Evolutionary conservation across 345 rosid species (phyloP).

Genomic region (Lenwebbia sp.): DNA sequence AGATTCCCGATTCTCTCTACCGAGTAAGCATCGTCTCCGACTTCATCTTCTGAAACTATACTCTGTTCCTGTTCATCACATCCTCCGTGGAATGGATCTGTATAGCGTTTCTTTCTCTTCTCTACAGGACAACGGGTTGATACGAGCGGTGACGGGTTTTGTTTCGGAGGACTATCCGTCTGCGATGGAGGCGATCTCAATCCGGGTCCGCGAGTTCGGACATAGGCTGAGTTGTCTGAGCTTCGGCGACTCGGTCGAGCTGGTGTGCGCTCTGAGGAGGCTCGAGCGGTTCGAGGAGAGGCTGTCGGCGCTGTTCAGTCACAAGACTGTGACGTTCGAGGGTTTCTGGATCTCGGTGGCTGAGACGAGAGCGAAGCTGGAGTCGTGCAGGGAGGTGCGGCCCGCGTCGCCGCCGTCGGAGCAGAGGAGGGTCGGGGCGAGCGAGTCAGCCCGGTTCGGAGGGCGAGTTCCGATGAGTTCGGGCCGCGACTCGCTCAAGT

Average conservation of each 20-base stretch:
- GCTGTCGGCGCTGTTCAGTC: slow-evolving; percentile 11
- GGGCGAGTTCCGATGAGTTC: background rate
- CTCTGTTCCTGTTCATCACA: background rate
- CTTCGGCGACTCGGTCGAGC: slow-evolving; percentile 58
- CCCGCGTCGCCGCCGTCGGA: background rate
- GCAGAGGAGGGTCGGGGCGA: background rate
- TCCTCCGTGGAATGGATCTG: background rate
- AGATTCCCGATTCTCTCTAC: slow-evolving; percentile 26
- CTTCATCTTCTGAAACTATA: background rate
- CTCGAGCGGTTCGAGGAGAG: slow-evolving; percentile 42
- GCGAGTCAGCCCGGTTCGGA: slow-evolving; percentile 3
- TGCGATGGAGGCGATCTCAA: slow-evolving; percentile 33
- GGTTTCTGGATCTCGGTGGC: slow-evolving; percentile 33
- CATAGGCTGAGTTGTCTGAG: slow-evolving; percentile 36
- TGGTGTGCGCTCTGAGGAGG: slow-evolving; percentile 43
- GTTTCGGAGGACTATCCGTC: slow-evolving; percentile 54
- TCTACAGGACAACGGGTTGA: slow-evolving; percentile 20
- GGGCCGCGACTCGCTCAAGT: background rate
- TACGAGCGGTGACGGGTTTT: slow-evolving; percentile 22
- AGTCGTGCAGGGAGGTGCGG: background rate
- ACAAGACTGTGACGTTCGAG: slow-evolving; percentile 28
- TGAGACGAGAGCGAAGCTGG: slow-evolving; percentile 28
- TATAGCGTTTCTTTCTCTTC: background rate
- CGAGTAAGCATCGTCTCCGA: background rate
- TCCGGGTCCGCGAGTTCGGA: slow-evolving; percentile 47